These are phyloP conservation scores for Candida hungchunana DNA, from an alignment of 805 yeast species.

Conservation along the genomic window DNA sequence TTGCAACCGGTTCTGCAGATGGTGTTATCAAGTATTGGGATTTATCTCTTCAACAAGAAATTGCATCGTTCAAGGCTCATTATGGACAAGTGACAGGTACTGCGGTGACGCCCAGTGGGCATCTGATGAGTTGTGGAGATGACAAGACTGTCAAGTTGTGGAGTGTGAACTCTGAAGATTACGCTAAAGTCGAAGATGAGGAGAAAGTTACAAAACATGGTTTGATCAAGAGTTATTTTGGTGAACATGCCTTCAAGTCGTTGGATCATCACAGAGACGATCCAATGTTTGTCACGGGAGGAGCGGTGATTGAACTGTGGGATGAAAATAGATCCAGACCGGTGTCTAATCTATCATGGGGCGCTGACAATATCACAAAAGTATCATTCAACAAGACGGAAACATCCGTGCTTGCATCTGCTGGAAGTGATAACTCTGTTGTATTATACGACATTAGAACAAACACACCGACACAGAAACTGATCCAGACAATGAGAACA, in stretches of 20 bases:
- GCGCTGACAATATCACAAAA: conserved; percentile 82
- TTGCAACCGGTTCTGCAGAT: conserved; percentile 94
- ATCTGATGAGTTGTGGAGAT: conserved; percentile 79
- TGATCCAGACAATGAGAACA: conserved; percentile 75
- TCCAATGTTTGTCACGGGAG: conserved; percentile 83
- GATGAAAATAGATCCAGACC: conserved; percentile 78
- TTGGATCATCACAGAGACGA: conserved; percentile 82
- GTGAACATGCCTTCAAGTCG: conserved; percentile 79
- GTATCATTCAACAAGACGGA: conserved; percentile 90
- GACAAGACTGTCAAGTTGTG: conserved; percentile 88
- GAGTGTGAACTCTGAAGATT: conserved; percentile 64
- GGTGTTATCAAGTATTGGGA: conserved; percentile 96
- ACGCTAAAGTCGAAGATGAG: conserved; percentile 32
- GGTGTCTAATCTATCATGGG: conserved; percentile 82
- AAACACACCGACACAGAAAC: conserved; percentile 86
- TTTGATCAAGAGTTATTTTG: conserved; percentile 71
- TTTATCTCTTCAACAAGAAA: conserved; percentile 70
- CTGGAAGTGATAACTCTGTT: conserved; percentile 83
- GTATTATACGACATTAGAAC: conserved; percentile 90
- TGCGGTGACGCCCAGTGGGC: conserved; percentile 49
- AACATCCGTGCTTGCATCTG: conserved; percentile 80
- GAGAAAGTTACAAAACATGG: conserved; percentile 42
- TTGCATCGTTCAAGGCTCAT: conserved; percentile 80
- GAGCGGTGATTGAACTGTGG: conserved; percentile 90
- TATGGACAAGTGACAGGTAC: conserved; percentile 86